A percentile compares a stretch with the other conserved stretches of the same genome.
These are phyloP conservation scores for Vachellia pachyceras DNA, from an alignment of 306 rosid genomes.

Conservation along the genomic window DNA sequence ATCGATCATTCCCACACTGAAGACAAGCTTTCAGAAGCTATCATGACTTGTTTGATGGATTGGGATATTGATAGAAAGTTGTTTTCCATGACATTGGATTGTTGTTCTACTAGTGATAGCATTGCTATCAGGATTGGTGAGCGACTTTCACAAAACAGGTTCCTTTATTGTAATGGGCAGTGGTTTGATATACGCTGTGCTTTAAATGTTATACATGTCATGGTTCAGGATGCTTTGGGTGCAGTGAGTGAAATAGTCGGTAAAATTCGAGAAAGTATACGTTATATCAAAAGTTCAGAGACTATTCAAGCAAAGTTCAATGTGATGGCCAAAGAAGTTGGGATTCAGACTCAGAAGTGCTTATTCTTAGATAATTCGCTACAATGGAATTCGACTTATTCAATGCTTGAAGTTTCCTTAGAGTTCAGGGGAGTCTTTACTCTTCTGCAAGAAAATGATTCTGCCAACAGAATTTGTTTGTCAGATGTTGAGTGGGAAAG, in stretches of 20 bases:
- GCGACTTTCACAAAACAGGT: constrained; percentile 83
- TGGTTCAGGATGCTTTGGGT: constrained; percentile 61
- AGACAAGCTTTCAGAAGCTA: constrained; percentile 75
- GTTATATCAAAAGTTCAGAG: constrained; percentile 71
- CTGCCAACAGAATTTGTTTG: constrained; percentile 54
- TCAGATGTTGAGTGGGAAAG: constrained; percentile 86
- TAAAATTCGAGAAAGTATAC: constrained; percentile 73
- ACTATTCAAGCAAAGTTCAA: constrained; percentile 68
- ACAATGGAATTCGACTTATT: constrained; percentile 77
- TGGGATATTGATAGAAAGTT: constrained; percentile 97
- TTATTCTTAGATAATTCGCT: constrained; percentile 68
- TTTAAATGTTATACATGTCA: constrained; percentile 48
- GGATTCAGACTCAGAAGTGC: constrained; percentile 62
- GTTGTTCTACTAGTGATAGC: constrained; percentile 69
- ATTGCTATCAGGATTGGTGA: constrained; percentile 67
- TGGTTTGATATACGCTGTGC: constrained; percentile 86
- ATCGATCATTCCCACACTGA: constrained; percentile 84
- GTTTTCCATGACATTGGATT: constrained; percentile 88
- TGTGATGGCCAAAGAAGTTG: constrained; percentile 72
- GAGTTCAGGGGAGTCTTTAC: constrained; percentile 79
- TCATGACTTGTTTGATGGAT: constrained; percentile 87
- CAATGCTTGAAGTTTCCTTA: constrained; percentile 79
- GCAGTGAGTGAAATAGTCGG: constrained; percentile 55
- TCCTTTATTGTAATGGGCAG: constrained; percentile 84
- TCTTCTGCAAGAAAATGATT: constrained; percentile 75